A percentile compares a stretch with the other conserved stretches of the same genome.
Conservation (phyloP, 768 basidiomycete genomes). For the Calocera viscosa region DNA sequence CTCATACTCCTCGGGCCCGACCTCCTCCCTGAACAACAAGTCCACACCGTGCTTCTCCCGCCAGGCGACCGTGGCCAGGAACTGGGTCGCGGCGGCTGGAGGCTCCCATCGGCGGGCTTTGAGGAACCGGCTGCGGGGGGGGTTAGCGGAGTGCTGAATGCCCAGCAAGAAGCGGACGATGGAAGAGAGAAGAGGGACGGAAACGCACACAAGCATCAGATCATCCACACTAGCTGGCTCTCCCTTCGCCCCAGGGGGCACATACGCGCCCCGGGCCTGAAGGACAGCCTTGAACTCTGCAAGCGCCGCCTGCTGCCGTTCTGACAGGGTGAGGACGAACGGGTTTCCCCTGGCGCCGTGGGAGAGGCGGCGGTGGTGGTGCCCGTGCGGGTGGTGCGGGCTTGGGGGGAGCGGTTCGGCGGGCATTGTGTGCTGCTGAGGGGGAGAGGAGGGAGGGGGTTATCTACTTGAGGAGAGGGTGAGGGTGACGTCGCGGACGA, state of each 20-base stretch:
- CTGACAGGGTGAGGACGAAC: neutral
- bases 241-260: neutral
- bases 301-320: neutral
- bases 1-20: constrained; percentile 50
- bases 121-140: constrained; percentile 55
- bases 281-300: neutral
- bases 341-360: neutral
- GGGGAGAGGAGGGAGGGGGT: too few relatives aligned
- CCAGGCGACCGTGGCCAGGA: constrained; percentile 57
- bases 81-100: constrained; percentile 54
- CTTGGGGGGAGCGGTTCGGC: neutral
- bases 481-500: too few relatives aligned
- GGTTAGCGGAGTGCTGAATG: too few relatives aligned
- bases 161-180: neutral
- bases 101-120: constrained; percentile 62
- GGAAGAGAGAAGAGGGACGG: neutral
- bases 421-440: too few relatives aligned
- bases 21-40: constrained; percentile 43
- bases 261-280: neutral
- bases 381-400: constrained; percentile 4
- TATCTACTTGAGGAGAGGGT: too few relatives aligned
- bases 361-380: neutral
- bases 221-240: neutral
- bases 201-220: constrained; percentile 2
- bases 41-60: constrained; percentile 48